Base-by-base conservation (phyloP, 371 early-diverging fungal species). In the Syncephalastrum contaminatum region DNA sequence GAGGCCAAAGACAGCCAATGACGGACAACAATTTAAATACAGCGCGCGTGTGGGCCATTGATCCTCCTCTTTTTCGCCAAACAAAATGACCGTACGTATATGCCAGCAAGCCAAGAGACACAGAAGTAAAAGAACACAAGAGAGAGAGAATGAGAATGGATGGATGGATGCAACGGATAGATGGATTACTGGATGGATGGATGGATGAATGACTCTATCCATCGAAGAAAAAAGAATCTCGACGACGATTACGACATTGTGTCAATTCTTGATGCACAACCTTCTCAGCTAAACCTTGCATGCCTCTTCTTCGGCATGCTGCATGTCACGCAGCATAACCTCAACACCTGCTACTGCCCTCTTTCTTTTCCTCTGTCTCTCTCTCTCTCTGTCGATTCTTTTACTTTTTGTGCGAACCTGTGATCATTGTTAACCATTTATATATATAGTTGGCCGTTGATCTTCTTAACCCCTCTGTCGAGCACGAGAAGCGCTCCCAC, bases 391-490 rank as follows among this genome's bases (percentile, higher is more conserved):
- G 18, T 45, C 36, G 22, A 24, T 58, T 16, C n/a, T 41, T 57
- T 60, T 13, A 15, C 25, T 30, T 43, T 43, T 2, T 60, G 12
- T 30, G 36, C 36, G 10, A 30, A 12, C 10, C 10, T 5, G 3
- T 5, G 36, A 8, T 2, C 36, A 30, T 30, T 30, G 3, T 7
- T 43, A 39, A 43, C 40, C 40, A 12, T 21, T 18, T 58, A 49
- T 56, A n/a, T 48, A 14, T 64, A 52, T 82, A 95, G 97, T 87
- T 98, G 74, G 95, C 95, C 72, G 90, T 95, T 73, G 99, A 99
- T 85, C 92, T 99, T 77, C 89, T 98, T 63, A 97, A 98, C 89
- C 99, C 99, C 59, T 85, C 94, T 68, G 86, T 86, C 72, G 92
- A 94, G 72, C 85, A 88, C 76, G 93, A 97, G 84, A 87, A 87